These are phyloP conservation scores for Glarea lozoyensis DNA, from an alignment of 495 filamentous ascomycete species.

Conservation along the genomic window DNA sequence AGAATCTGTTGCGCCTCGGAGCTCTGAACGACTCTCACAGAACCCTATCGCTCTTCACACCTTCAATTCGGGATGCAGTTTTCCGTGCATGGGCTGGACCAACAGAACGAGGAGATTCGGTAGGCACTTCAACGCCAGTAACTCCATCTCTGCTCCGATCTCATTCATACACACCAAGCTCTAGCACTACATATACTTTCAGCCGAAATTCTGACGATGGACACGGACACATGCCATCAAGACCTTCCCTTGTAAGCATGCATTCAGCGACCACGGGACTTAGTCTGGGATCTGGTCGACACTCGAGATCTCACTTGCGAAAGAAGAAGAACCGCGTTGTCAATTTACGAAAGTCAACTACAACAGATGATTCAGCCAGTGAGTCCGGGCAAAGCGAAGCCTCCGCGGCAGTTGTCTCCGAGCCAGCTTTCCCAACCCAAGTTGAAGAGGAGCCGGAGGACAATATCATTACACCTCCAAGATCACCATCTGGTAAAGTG, in stretches of 20 bases:
- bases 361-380: conserved; percentile 24
- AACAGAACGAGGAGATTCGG: conserved; percentile 57
- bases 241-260: conserved; percentile 36
- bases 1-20: conserved; percentile 71
- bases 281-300: conserved; percentile 52
- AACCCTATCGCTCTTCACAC: conserved; percentile 81
- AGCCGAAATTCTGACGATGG: conserved; percentile 41
- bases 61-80: conserved; percentile 70
- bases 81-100: conserved; percentile 86
- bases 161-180: conserved; percentile 51
- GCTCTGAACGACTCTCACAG: conserved; percentile 73
- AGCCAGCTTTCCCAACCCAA: conserved; percentile 23
- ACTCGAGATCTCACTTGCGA: conserved; percentile 54
- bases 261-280: conserved; percentile 50
- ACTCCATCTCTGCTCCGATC: conserved; percentile 46
- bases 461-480: conserved; percentile 38
- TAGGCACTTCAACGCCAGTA: conserved; percentile 45
- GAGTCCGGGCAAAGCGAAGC: conserved; percentile 33
- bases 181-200: conserved; percentile 55
- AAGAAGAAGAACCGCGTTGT: conserved; percentile 93
- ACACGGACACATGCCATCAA: conserved; percentile 32
- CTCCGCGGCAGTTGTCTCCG: conserved; percentile 28
- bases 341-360: conserved; percentile 56
- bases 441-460: conserved; percentile 46
- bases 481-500: conserved; percentile 30